phyloP scores from a whole-genome alignment of 2,329 filamentous ascomycete genomes.

The Fonsecaea nubica region DNA sequence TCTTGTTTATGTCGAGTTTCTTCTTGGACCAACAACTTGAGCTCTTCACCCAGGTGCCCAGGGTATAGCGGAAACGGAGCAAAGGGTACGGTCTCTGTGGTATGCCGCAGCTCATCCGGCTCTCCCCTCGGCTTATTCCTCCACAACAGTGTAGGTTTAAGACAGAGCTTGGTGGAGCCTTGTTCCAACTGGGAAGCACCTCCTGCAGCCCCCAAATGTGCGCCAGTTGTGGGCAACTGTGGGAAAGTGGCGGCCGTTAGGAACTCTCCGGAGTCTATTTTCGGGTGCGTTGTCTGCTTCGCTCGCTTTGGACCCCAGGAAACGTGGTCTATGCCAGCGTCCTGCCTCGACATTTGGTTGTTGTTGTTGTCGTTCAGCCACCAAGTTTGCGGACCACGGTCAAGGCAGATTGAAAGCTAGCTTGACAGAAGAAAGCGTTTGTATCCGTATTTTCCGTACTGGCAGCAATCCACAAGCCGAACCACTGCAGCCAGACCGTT shows the following conservation, averaged over 20 bases:
- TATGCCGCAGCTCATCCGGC: background rate
- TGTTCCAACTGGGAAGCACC: background rate
- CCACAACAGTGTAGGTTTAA: background rate
- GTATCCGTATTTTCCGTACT: background rate
- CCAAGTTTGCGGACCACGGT: background rate
- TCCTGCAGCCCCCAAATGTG: background rate
- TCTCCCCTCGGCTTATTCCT: background rate
- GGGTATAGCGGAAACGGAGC: background rate
- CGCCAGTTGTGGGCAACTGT: background rate
- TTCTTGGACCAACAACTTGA: background rate
- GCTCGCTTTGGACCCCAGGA: background rate
- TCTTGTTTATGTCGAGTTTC: background rate
- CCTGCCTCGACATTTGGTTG: background rate
- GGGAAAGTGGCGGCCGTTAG: background rate
- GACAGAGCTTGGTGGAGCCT: background rate
- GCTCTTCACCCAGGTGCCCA: background rate
- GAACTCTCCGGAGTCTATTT: slow-evolving; percentile 2
- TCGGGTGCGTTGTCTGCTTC: background rate
- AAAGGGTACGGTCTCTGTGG: background rate
- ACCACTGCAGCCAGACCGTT: background rate
- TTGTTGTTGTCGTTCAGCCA: background rate
- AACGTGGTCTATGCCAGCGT: background rate
- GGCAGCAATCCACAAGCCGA: background rate
- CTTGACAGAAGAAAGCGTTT: slow-evolving; percentile 4
- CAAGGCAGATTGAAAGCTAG: background rate